These are phyloP conservation scores for Podaxis pistillaris DNA, from an alignment of 768 basidiomycete genomes.

Conservation along the genomic window DNA sequence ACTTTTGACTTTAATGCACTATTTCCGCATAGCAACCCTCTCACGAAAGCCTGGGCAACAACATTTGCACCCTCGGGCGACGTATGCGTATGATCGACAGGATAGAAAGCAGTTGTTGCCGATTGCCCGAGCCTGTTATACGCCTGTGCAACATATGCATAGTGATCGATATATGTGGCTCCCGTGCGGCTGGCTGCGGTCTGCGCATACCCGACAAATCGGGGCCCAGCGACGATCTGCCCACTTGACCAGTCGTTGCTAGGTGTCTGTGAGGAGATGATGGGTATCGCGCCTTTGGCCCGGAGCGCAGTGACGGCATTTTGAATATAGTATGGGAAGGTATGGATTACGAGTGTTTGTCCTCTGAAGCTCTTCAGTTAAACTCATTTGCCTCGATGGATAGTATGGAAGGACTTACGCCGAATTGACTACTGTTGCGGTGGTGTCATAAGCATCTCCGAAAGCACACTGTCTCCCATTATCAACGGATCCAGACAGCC, in stretches of 20 bases:
- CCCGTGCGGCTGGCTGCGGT: conserved; percentile 34
- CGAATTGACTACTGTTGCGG: conserved; percentile 32
- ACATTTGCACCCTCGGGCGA: conserved; percentile 41
- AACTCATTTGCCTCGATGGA: not conserved
- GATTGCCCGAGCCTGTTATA: conserved; percentile 39
- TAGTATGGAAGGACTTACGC: conserved; percentile 24
- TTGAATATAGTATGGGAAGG: conserved; percentile 45
- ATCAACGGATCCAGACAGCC: conserved; percentile 33
- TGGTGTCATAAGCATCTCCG: conserved; percentile 37
- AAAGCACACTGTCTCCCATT: conserved; percentile 42
- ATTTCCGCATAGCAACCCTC: conserved; percentile 40
- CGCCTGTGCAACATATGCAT: conserved; percentile 40
- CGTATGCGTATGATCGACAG: conserved; percentile 48
- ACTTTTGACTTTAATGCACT: conserved; percentile 32
- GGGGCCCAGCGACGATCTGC: conserved; percentile 33
- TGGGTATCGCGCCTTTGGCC: conserved; percentile 46
- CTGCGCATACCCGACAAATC: conserved; percentile 46
- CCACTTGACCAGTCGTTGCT: conserved; percentile 40
- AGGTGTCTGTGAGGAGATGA: conserved; percentile 49
- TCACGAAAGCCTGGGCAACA: conserved; percentile 47
- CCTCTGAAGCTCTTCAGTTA: conserved; percentile 28
- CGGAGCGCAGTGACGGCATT: conserved; percentile 40
- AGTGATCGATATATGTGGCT: conserved; percentile 46
- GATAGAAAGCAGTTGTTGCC: conserved; percentile 38
- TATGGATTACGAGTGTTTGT: conserved; percentile 37